These are phyloP conservation scores for Pythium rhizo-oryzae DNA, from an alignment of 352 stramenopile genomes.

Conservation along the genomic window DNA sequence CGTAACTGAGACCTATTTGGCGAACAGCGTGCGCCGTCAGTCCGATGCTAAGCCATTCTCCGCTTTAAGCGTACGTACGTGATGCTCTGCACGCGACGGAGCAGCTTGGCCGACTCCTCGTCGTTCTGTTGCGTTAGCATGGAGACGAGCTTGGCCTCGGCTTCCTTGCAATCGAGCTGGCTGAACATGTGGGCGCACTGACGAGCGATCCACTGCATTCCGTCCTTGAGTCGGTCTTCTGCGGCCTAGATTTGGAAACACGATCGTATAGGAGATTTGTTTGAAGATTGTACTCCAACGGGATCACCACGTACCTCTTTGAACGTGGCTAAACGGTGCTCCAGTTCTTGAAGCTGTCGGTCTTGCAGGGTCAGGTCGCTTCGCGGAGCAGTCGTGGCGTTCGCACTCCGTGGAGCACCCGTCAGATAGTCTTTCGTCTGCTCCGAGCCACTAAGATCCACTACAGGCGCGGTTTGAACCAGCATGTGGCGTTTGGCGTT, in stretches of 20 bases:
- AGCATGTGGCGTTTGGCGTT: constrained; percentile 40
- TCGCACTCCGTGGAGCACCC: background rate
- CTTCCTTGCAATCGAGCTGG: constrained; percentile 63
- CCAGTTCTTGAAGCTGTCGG: constrained; percentile 25
- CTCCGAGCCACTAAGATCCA: constrained; percentile 18
- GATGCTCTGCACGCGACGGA: background rate
- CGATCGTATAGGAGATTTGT: background rate
- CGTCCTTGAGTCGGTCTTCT: constrained; percentile 43
- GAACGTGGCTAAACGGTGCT: constrained; percentile 16
- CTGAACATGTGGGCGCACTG: constrained; percentile 66
- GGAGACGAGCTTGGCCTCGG: constrained; percentile 39
- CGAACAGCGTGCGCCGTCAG: background rate
- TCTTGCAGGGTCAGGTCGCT: constrained; percentile 19
- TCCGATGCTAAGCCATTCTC: background rate
- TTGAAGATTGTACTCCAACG: background rate
- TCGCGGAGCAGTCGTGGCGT: background rate
- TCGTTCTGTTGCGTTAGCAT: constrained; percentile 43
- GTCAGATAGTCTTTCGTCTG: background rate
- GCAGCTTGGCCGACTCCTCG: constrained; percentile 18
- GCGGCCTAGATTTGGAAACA: constrained; percentile 28
- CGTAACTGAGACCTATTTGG: constrained; percentile 9
- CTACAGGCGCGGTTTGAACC: constrained; percentile 34
- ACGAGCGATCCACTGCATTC: constrained; percentile 55
- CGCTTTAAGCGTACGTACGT: constrained; percentile 8
- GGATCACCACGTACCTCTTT: constrained; percentile 11